Evolutionary conservation across 164 flowering plant genomes (phyloP), one percentile per base, ranked within the genome.

Genomic region (Piper longum): DNA sequence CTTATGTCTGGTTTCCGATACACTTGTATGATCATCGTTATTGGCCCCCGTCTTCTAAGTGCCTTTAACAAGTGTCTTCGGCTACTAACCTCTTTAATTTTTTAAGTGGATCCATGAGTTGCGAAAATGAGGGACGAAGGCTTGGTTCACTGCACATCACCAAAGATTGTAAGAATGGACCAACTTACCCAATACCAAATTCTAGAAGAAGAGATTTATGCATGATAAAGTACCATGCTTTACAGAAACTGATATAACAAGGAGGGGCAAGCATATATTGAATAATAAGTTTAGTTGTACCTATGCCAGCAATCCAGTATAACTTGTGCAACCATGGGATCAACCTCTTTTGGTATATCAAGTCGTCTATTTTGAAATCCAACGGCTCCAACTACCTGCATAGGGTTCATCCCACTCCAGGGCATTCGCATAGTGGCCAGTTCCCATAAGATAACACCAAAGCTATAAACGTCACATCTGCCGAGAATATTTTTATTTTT

Each of bases 371-470:
- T 79, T 54, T 93, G 99, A 71, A 88, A 90, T 16, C 99, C 99
- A 61, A 93, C 97, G 67, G 96, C 99, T 75, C 99, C 99, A 69
- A 93, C 96, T 56, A 93, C 99, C 69, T 93, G 99, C 97, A 93
- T 90, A 44, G 97, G 89, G 75, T 93, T 90, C 87, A 90, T 74
- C 62, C 85, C 96, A 59, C 79, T 85, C 97, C 99, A 93, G 59
- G 98, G 98, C 71, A 86, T 79, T 40, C 78, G 69, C 64, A 78
- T 69, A 42, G 98, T 92, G 66, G 83, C 72, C 76, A 92, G 70
- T 71, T 92, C 98, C 98, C 98, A 92, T 43, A 92, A 70, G 76
- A 92, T 92, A 57, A 92, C 96, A 68, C 98, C 98, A 72, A 89
- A 92, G 70, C 98, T 92, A 75, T 84, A 92, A 54, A 92, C 85